Conservation (phyloP, 2,329 filamentous ascomycete species). For the Clonostachys rosea region DNA sequence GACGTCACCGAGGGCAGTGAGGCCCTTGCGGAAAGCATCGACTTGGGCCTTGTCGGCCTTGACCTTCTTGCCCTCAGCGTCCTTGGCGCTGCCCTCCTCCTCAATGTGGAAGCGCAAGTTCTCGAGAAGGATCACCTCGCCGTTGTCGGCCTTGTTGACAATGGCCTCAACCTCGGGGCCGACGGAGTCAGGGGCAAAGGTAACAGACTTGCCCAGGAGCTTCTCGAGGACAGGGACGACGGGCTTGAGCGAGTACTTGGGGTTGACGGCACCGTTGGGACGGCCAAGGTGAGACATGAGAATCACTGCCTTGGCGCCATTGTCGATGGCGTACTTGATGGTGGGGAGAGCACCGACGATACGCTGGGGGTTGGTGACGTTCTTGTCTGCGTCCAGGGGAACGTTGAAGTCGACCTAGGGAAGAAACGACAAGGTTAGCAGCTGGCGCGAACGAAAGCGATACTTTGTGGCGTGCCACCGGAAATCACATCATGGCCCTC, state of each 20-base stretch:
- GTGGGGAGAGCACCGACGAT: constrained; percentile 94
- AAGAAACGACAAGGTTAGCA: not conserved
- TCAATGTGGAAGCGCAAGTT: constrained; percentile 98
- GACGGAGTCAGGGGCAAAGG: constrained; percentile 86
- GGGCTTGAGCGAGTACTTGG: constrained; percentile 92
- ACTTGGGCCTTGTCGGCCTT: constrained; percentile 96
- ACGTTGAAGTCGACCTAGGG: constrained; percentile 98
- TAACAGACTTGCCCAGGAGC: constrained; percentile 78
- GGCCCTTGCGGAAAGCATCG: constrained; percentile 86
- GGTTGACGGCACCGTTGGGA: constrained; percentile 82
- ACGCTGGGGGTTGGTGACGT: constrained; percentile 97
- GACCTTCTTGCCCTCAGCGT: constrained; percentile 90
- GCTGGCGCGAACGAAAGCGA: not conserved
- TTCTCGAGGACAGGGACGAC: constrained; percentile 90
- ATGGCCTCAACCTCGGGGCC: constrained; percentile 85
- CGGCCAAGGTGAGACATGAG: constrained; percentile 99
- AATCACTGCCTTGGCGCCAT: constrained; percentile 87
- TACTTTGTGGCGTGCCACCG: too few species aligned
- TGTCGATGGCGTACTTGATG: constrained; percentile 88
- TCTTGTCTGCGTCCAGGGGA: constrained; percentile 86
- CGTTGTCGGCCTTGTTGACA: constrained; percentile 76
- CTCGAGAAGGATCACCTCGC: constrained; percentile 87
- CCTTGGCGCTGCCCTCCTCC: constrained; percentile 95
- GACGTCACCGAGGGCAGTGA: constrained; percentile 91
- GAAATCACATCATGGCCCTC: too few species aligned